A percentile compares a stretch with the other conserved stretches of the same genome.
These are phyloP conservation scores for Nicotiana paniculata DNA, from an alignment of 257 asterid genomes.

Conservation along the genomic window DNA sequence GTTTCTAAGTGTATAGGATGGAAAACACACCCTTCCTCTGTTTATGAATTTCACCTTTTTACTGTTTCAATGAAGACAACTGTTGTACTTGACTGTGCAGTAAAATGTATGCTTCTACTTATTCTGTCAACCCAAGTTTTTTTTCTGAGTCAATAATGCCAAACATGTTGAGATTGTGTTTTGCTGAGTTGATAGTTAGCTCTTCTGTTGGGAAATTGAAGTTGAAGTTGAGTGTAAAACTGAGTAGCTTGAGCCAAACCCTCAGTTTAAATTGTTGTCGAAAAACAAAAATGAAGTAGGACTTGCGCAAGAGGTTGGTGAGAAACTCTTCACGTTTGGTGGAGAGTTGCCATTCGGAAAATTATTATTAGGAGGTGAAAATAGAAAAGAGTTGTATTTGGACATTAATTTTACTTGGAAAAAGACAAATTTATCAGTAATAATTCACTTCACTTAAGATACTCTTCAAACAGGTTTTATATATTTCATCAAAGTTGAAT, in stretches of 20 bases:
- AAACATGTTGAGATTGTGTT: neutral
- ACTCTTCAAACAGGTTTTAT: no score
- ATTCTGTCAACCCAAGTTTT: neutral
- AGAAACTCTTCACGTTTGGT: no score
- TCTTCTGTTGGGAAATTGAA: neutral
- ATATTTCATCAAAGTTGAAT: no score
- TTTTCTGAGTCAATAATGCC: neutral
- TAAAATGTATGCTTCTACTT: neutral
- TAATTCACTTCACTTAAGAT: no score
- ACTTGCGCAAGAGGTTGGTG: no score
- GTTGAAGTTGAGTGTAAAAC: neutral
- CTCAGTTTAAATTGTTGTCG: no score
- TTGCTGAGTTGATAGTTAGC: neutral
- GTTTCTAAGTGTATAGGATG: slow-evolving; percentile 36
- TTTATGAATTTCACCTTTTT: slow-evolving; percentile 1
- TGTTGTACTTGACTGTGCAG: slow-evolving; percentile 1
- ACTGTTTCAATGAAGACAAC: neutral
- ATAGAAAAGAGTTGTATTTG: no score
- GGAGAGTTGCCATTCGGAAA: no score
- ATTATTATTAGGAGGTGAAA: no score
- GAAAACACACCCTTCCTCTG: slow-evolving; percentile 17
- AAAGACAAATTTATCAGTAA: no score
- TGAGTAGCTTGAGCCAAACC: neutral
- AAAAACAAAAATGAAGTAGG: no score
- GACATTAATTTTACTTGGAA: no score